Evolutionary conservation across 768 basidiomycete genomes (phyloP).

Genomic region (Auriscalpium vulgare): DNA sequence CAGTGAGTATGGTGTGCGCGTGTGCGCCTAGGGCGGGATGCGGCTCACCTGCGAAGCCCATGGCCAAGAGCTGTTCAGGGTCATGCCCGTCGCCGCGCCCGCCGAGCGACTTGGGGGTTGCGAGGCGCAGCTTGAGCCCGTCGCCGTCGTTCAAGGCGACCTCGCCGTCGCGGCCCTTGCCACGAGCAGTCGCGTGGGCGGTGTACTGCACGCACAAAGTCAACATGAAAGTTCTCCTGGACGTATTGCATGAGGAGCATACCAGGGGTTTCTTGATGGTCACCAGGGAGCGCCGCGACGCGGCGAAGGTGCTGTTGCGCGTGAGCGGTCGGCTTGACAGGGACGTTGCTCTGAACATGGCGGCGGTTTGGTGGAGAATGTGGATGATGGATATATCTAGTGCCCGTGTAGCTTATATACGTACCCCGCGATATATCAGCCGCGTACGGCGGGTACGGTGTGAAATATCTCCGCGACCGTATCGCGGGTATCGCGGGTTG

Average conservation of each 20-base stretch:
- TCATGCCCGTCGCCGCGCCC: constrained; percentile 32
- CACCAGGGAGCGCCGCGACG: neutral
- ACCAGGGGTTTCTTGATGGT: neutral
- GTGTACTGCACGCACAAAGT: constrained; percentile 45
- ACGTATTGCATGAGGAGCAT: neutral
- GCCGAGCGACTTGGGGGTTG: constrained; percentile 27
- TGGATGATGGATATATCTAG: neutral
- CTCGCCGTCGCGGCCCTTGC: constrained; percentile 57
- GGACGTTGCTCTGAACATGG: neutral
- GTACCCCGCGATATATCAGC: too few species aligned
- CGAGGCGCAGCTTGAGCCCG: constrained; percentile 26
- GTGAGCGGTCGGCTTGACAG: neutral
- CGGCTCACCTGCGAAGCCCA: constrained; percentile 16
- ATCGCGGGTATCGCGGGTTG: too few species aligned
- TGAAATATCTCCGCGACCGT: too few species aligned
- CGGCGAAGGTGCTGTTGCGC: neutral
- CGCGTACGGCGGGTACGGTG: too few species aligned
- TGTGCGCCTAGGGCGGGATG: neutral
- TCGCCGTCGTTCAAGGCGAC: constrained; percentile 25
- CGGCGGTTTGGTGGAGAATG: neutral
- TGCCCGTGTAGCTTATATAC: too few species aligned
- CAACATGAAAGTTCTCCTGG: neutral
- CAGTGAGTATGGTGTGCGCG: too few species aligned
- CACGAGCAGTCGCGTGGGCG: constrained; percentile 55
- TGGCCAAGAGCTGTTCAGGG: constrained; percentile 31